Evolutionary conservation across 768 basidiomycete genomes (phyloP).

Genomic region (Termitomyces eurrhizus): DNA sequence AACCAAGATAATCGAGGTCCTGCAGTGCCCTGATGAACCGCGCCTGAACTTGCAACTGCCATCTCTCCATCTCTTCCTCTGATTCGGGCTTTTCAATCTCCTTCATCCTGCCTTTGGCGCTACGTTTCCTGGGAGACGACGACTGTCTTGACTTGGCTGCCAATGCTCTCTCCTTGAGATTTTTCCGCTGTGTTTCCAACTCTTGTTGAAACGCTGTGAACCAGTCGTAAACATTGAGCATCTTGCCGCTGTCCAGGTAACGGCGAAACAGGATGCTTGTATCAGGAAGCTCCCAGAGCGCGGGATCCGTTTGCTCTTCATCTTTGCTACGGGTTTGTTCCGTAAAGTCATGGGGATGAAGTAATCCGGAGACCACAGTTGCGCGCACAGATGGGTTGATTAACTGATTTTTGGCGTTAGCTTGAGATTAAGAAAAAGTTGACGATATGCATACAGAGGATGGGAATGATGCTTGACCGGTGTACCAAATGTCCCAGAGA

Average conservation of each 20-base stretch:
- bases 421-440: background rate
- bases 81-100: conserved; percentile 26
- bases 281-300: conserved; percentile 61
- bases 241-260: conserved; percentile 74
- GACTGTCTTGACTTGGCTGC: conserved; percentile 2
- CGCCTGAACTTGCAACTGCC: conserved; percentile 67
- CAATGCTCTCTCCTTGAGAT: conserved; percentile 16
- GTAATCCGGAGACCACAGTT: conserved; percentile 54
- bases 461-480: conserved; percentile 59
- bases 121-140: conserved; percentile 17
- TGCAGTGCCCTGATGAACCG: conserved; percentile 78
- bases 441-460: conserved; percentile 46
- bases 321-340: conserved; percentile 10
- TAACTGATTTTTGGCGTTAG: conserved; percentile 35
- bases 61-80: conserved; percentile 35
- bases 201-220: conserved; percentile 71
- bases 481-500: conserved; percentile 76
- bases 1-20: conserved; percentile 76
- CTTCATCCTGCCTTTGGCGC: conserved; percentile 16
- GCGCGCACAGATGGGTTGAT: conserved; percentile 69
- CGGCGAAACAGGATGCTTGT: conserved; percentile 72
- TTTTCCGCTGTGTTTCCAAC: conserved; percentile 54
- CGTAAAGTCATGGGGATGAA: conserved; percentile 53
- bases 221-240: conserved; percentile 90
- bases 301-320: conserved; percentile 9